These are phyloP conservation scores for Hippophae gyantsensis DNA, from an alignment of 306 rosid genomes.

Conservation along the genomic window DNA sequence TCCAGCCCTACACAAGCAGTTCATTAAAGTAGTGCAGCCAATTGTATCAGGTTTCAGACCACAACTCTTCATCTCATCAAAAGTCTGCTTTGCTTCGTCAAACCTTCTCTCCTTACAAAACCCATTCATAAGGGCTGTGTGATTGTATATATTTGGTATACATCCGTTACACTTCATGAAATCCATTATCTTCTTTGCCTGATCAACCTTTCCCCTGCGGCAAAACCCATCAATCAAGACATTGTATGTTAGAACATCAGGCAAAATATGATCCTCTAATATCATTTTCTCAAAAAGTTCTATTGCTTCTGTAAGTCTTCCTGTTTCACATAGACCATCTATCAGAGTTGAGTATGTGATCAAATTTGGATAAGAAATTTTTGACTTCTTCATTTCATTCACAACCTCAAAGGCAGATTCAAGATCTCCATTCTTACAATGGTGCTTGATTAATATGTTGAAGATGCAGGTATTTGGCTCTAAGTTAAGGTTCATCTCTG, in stretches of 20 bases:
- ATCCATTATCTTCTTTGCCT: conserved; percentile 52
- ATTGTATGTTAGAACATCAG: conserved; percentile 70
- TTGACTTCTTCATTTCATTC: conserved; percentile 51
- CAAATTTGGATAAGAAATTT: conserved; percentile 55
- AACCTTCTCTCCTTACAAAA: conserved; percentile 45
- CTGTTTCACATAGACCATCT: conserved; percentile 61
- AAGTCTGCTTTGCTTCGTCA: conserved; percentile 47
- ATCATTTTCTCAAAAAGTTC: conserved; percentile 78
- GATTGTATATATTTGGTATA: conserved; percentile 55
- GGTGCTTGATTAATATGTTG: conserved; percentile 78
- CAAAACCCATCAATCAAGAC: conserved; percentile 69
- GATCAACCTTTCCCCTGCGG: conserved; percentile 45
- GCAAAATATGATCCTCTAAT: conserved; percentile 47
- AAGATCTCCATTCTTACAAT: conserved; percentile 66
- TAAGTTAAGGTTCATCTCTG: no score
- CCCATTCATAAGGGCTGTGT: conserved; percentile 62
- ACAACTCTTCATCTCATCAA: conserved; percentile 45
- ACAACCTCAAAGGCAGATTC: conserved; percentile 73
- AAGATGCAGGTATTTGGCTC: conserved; percentile 6
- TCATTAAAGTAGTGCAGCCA: conserved; percentile 57
- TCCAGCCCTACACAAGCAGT: conserved; percentile 51
- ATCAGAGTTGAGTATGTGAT: conserved; percentile 78
- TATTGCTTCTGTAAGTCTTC: conserved; percentile 67
- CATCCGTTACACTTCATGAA: conserved; percentile 82
- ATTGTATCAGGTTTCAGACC: conserved; percentile 61